Evolutionary conservation across 305 asterid species (phyloP).

Genomic region (Fraxinus ornus): DNA sequence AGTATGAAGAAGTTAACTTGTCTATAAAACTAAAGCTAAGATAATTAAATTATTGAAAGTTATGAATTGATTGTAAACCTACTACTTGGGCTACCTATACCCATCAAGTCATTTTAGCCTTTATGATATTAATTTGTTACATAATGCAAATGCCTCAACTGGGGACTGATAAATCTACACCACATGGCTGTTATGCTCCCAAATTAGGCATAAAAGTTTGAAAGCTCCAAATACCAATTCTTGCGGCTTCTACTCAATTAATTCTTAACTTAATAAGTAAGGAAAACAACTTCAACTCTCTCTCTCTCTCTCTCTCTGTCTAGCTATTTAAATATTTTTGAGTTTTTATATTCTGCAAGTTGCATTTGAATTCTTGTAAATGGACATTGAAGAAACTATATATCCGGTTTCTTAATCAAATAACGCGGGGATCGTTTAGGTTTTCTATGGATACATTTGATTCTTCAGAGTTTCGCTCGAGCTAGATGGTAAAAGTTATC

Average conservation of each 20-base stretch:
- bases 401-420: neutral
- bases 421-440: neutral
- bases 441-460: neutral
- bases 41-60: neutral
- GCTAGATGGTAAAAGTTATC: neutral
- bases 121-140: constrained; percentile 8
- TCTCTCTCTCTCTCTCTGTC: neutral
- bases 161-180: constrained; percentile 2
- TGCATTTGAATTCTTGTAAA: no score
- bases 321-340: neutral
- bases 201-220: constrained; percentile 21
- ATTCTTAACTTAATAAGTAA: neutral
- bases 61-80: constrained; percentile 22
- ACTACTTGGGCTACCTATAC: constrained; percentile 19
- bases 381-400: no score
- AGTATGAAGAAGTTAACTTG: neutral
- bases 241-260: neutral
- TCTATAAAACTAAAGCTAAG: neutral
- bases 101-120: constrained; percentile 1
- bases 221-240: constrained; percentile 43
- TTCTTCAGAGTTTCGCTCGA: neutral
- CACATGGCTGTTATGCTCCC: constrained; percentile 28
- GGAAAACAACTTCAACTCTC: neutral
- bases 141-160: constrained; percentile 4
- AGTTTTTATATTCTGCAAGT: no score